phyloP scores from a whole-genome alignment of 306 rosid genomes.

The Trifolium fragiferum region DNA sequence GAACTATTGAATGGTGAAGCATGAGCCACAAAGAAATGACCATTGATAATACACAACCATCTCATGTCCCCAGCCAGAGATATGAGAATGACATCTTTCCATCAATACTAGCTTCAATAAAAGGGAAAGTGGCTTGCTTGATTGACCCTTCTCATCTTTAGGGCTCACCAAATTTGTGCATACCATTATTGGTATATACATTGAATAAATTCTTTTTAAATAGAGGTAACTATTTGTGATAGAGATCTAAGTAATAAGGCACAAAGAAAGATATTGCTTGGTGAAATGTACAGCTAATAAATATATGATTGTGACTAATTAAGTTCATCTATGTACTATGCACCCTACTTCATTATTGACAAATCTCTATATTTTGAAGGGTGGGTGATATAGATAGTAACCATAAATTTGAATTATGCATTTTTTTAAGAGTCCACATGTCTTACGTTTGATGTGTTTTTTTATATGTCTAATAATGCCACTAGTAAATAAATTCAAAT shows the following conservation, averaged over 20 bases:
- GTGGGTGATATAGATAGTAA: conserved; percentile 33
- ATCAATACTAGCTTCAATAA: conserved; percentile 36
- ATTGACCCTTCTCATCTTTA: conserved; percentile 50
- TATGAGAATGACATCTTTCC: conserved; percentile 58
- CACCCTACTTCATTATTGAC: conserved; percentile 33
- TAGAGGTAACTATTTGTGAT: conserved; percentile 26
- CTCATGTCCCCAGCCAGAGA: conserved; percentile 51
- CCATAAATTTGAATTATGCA: conserved; percentile 49
- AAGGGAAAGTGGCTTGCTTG: conserved; percentile 50
- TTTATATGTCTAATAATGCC: conserved; percentile 37
- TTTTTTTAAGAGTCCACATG: conserved; percentile 43
- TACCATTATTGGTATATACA: conserved; percentile 41
- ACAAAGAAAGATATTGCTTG: conserved; percentile 31
- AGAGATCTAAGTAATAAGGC: conserved; percentile 36
- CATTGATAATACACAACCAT: conserved; percentile 43
- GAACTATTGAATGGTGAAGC: conserved; percentile 20
- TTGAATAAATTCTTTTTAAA: conserved; percentile 27
- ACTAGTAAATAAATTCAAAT: conserved; percentile 37
- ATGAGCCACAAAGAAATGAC: conserved; percentile 41
- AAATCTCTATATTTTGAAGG: conserved; percentile 22
- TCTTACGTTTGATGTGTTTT: conserved; percentile 38
- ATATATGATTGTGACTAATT: conserved; percentile 41
- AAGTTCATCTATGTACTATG: conserved; percentile 16
- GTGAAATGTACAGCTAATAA: conserved; percentile 34
- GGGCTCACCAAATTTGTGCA: conserved; percentile 58